Base-by-base conservation (phyloP, 1,284 basidiomycete genomes). In the Porogramme epimiltina region DNA sequence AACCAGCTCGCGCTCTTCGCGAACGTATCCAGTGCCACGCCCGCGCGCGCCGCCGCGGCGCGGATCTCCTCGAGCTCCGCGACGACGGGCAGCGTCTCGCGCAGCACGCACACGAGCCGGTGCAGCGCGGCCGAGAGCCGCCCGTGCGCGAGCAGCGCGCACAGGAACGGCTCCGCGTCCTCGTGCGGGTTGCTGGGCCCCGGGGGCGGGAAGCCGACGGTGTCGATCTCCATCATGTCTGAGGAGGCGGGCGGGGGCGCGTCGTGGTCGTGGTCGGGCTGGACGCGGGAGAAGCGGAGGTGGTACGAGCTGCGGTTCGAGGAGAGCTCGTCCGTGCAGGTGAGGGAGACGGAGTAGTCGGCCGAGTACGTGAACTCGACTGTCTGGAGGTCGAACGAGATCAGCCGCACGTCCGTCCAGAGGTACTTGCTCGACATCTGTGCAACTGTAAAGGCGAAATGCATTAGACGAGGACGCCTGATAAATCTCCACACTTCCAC, bases 301-400 rank as follows among this genome's bases (percentile, higher is more conserved):
- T 84, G 79, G 62, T 89, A 91, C 16, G 81, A 82, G 16, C 84
- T 84, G 25, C 84, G 82, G 0, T 75, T 77, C 0, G 78, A 73
- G 2, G 82, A 82, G 15, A 87, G 75, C 63, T 88, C 85, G 64
- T 89, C 85, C 49, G 83, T 81, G 66, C 86, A 89, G 25, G 82
- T 84, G 41, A 91, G 87, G 5, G 85, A 82, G 36, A 91, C 83
- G 0, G 84, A 79, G 64, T 88, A 90, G 62, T 82, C 86, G 45
- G 72, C 72, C 11, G 85, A 79, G 65, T 94, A 94, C 4, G 84
- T 82, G 66, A 95, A 88, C 62, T 92, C 88, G n/a, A 93, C 92
- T 0, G 91, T 92, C 62, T 92, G 90, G 16, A 95, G 71, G 68
- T 95, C 91, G 66, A 95, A 95, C 2, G 90, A 92, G 49, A 94